phyloP scores from a whole-genome alignment of 148 eudicot genomes.

The Spergularia marina region DNA sequence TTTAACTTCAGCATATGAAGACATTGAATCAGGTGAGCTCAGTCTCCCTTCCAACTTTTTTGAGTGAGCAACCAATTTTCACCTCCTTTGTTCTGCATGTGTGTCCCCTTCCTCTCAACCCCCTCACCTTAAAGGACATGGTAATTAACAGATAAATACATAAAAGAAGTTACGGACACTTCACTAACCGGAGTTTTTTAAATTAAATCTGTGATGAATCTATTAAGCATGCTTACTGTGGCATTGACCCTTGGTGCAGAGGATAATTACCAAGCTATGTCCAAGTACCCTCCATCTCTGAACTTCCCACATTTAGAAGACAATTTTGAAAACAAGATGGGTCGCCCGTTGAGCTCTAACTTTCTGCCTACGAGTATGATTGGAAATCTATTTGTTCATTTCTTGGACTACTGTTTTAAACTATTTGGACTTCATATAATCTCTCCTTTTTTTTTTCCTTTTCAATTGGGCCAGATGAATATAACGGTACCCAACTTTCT shows the following conservation, averaged over 20 bases:
- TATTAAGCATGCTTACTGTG: slow-evolving; percentile 13
- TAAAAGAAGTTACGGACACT: neutral
- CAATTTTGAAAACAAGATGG: slow-evolving; percentile 25
- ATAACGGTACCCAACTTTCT: slow-evolving; percentile 25
- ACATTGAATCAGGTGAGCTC: slow-evolving; percentile 39
- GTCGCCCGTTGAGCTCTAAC: slow-evolving; percentile 21
- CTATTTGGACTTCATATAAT: neutral
- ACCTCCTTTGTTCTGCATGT: neutral
- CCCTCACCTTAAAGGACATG: neutral
- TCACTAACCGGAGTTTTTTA: too few relatives aligned
- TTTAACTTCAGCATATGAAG: slow-evolving; percentile 41
- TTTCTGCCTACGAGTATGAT: slow-evolving; percentile 27
- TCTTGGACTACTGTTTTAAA: neutral
- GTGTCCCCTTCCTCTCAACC: neutral
- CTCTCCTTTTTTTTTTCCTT: neutral
- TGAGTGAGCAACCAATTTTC: neutral
- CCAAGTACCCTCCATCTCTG: slow-evolving; percentile 33
- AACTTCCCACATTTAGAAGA: slow-evolving; percentile 29
- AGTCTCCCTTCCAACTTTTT: neutral
- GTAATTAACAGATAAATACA: too few relatives aligned
- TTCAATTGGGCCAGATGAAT: slow-evolving; percentile 21
- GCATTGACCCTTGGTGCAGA: slow-evolving; percentile 31
- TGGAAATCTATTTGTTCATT: neutral
- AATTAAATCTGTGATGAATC: neutral
- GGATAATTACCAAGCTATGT: slow-evolving; percentile 39